Percentiles rank a stretch among this genome's conserved stretches.
These are phyloP conservation scores for Erodium texanum DNA, from an alignment of 441 rosid genomes.

Conservation along the genomic window DNA sequence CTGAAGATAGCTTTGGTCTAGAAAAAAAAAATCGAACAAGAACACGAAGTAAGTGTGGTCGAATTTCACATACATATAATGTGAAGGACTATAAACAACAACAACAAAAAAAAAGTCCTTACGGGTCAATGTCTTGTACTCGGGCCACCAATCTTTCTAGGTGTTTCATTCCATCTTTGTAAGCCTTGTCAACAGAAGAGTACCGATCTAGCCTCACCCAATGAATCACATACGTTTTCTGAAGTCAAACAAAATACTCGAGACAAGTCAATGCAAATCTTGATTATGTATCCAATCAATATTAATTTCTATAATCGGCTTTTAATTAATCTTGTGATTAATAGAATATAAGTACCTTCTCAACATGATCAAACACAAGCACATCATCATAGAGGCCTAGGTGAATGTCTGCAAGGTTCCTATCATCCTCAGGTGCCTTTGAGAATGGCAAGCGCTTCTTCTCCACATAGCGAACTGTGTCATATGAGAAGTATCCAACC, in stretches of 20 bases:
- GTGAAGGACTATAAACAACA: no score
- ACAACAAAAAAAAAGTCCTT: slow-evolving; percentile 6
- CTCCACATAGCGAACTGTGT: slow-evolving; percentile 75
- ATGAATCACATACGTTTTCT: slow-evolving; percentile 86
- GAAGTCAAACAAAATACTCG: slow-evolving; percentile 13
- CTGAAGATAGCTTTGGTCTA: slow-evolving; percentile 75
- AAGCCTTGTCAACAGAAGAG: slow-evolving; percentile 64
- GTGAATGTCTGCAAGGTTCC: slow-evolving; percentile 78
- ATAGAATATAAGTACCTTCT: slow-evolving; percentile 42
- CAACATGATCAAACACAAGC: slow-evolving; percentile 77
- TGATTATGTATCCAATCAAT: no score
- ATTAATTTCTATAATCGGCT: no score
- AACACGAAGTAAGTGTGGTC: no score
- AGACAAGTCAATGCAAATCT: no score
- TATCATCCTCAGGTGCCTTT: slow-evolving; percentile 68
- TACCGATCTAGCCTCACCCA: slow-evolving; percentile 82
- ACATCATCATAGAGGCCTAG: slow-evolving; percentile 75
- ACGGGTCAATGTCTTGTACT: slow-evolving; percentile 68
- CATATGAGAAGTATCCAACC: slow-evolving; percentile 91
- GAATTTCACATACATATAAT: no score
- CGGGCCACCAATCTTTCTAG: slow-evolving; percentile 64
- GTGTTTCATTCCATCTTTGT: slow-evolving; percentile 53
- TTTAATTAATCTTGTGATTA: no score
- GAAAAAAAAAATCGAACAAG: slow-evolving; percentile 21
- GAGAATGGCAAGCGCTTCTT: slow-evolving; percentile 66